Evolutionary conservation across 768 basidiomycete species (phyloP), one percentile per base, ranked within the genome.

Genomic region (Lentinus tigrinus): DNA sequence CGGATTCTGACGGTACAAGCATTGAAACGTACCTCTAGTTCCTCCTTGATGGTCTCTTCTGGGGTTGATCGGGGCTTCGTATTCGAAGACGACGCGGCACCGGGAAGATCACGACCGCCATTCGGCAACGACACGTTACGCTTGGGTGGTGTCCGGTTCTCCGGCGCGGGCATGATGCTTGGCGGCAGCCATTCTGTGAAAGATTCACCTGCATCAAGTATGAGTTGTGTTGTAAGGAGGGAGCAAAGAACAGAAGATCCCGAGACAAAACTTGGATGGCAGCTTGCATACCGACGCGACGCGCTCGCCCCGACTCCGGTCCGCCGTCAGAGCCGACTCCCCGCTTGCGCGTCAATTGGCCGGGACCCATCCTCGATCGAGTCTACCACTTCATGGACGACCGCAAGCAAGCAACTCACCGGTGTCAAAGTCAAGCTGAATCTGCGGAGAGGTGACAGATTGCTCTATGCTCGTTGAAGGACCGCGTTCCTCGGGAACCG

Each of bases 141-240:
- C 48, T 53, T 62, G 0, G 69, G 69, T 10, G 63, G 64, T 2
- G 48, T 59, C 42, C 53, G 56, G 6, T 26, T 56, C 2, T 60
- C 68, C 3, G 53, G 26, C 4, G 31, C 44, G 7, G 50, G n/a
- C 1, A 54, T 26, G 34, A 53, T 60, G 42, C 27, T 62, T 17
- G 69, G 60, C 0, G 66, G 65, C 13, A 70, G 56, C 67, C 67
- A 69, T 27, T 69, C 66, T 26, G 63, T 62, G 42, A 67, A 49
- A 1, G 60, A 57, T 34, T 58, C 63, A 40, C 60, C 31, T 31
- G 31, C 31, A 11, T 31, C 11, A 11, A 7, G 31, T 31, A 11
- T 31, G 31, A 31, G 31, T 31, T 31, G 6, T 6, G 11, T 7
- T 31, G 11, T 31, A 6, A 31, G n/a, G n/a, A 31, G 31, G 31